phyloP scores from a whole-genome alignment of 179 eudicot genomes.

The Silene vulgaris region DNA sequence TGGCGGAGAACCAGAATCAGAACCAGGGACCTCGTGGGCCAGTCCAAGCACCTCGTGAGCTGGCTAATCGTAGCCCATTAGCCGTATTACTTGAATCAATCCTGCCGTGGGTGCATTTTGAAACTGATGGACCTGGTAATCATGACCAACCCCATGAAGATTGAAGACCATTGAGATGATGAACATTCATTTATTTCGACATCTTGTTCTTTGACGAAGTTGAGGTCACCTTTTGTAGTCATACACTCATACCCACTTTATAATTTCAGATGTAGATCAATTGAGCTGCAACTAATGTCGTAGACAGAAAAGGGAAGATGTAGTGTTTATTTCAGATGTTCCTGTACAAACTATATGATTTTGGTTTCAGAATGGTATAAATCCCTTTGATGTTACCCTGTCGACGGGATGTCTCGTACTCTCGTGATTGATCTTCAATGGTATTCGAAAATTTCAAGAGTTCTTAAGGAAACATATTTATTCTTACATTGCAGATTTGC shows the following conservation, averaged over 20 bases:
- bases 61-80: constrained; percentile 59
- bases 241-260: constrained; percentile 10
- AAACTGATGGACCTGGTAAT: constrained; percentile 42
- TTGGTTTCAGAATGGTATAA: constrained; percentile 3
- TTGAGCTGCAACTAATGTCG: constrained; percentile 11
- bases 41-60: constrained; percentile 56
- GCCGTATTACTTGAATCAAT: constrained; percentile 80
- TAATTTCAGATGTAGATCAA: constrained; percentile 13
- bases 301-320: constrained; percentile 7
- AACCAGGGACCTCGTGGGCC: constrained; percentile 36
- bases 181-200: constrained; percentile 17
- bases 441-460: too few species aligned
- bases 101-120: constrained; percentile 81
- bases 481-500: not conserved
- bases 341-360: not conserved
- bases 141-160: constrained; percentile 26
- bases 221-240: constrained; percentile 14
- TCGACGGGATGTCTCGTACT: not conserved
- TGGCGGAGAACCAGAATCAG: constrained; percentile 41
- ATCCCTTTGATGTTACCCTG: not conserved
- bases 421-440: not conserved
- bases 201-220: constrained; percentile 6
- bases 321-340: not conserved
- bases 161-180: constrained; percentile 22
- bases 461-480: not conserved